Evolutionary conservation across 176 grass and related monocot genomes (phyloP).

Genomic region (bread wheat (Triticum aestivum)): DNA sequence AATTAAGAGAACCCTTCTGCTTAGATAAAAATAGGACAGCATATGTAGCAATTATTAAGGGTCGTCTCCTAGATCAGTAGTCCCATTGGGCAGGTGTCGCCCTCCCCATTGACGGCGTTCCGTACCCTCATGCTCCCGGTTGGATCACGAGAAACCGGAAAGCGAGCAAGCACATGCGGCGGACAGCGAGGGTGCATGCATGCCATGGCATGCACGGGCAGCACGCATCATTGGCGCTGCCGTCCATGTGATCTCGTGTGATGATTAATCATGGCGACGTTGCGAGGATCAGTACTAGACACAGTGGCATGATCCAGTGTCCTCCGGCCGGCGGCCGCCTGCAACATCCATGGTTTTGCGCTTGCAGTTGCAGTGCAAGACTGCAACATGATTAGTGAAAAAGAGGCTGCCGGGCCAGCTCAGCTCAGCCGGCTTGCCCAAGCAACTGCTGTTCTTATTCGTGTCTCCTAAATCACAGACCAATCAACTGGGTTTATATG

Average conservation of each 20-base stretch:
- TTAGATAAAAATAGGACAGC: too few relatives aligned
- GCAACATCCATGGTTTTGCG: too few relatives aligned
- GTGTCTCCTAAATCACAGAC: not conserved
- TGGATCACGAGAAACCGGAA: not conserved
- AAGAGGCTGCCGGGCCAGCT: not conserved
- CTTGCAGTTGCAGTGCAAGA: too few relatives aligned
- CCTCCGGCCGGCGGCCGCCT: not conserved
- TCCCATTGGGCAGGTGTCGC: not conserved
- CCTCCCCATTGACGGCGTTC: not conserved
- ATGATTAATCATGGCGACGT: not conserved
- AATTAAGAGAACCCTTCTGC: too few relatives aligned
- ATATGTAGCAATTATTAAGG: not conserved
- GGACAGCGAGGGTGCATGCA: not conserved
- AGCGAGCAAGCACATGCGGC: slow-evolving; percentile 17
- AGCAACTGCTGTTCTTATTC: not conserved
- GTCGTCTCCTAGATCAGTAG: not conserved
- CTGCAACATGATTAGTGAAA: too few relatives aligned
- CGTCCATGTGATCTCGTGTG: not conserved
- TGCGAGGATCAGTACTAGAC: not conserved
- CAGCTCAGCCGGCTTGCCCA: not conserved
- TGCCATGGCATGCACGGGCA: not conserved
- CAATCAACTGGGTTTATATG: not conserved
- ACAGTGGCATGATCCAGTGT: not conserved
- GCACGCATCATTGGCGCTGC: not conserved
- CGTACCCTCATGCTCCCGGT: not conserved